phyloP scores from a whole-genome alignment of 495 filamentous ascomycete species.

The Cercophora samala region DNA sequence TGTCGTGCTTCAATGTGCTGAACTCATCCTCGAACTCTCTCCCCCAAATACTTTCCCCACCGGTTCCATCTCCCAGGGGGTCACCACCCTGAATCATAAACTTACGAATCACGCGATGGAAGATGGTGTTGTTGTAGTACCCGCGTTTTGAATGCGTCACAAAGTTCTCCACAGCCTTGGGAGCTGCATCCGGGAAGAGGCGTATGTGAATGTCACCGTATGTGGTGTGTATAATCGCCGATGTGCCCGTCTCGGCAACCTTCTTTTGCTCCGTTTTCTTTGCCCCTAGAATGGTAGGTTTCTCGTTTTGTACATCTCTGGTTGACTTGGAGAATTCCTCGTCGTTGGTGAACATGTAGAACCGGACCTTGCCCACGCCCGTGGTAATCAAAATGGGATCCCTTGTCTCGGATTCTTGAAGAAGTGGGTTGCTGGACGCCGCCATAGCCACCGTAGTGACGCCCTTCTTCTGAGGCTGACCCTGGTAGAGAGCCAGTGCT shows the following conservation, averaged over 20 bases:
- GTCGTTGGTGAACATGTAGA: slow-evolving; percentile 98
- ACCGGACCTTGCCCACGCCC: slow-evolving; percentile 82
- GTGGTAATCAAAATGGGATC: slow-evolving; percentile 87
- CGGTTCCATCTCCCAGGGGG: slow-evolving; percentile 90
- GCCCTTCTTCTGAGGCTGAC: slow-evolving; percentile 85
- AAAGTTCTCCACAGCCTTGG: slow-evolving; percentile 98
- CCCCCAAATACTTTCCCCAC: slow-evolving; percentile 96
- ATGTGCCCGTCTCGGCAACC: slow-evolving; percentile 64
- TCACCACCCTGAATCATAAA: slow-evolving; percentile 98
- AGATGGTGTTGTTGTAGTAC: slow-evolving; percentile 96
- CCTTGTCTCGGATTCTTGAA: slow-evolving; percentile 86
- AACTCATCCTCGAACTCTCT: slow-evolving; percentile 96
- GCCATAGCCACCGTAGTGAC: slow-evolving; percentile 97
- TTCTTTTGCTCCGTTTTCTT: slow-evolving; percentile 53
- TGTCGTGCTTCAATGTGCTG: slow-evolving; percentile 85
- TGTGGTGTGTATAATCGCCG: slow-evolving; percentile 86
- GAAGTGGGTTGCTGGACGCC: slow-evolving; percentile 84
- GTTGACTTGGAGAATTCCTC: slow-evolving; percentile 76
- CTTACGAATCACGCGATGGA: slow-evolving; percentile 94
- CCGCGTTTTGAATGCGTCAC: slow-evolving; percentile 81
- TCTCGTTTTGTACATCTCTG: slow-evolving; percentile 94
- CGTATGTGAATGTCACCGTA: slow-evolving; percentile 94
- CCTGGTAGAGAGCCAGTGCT: slow-evolving; percentile 88
- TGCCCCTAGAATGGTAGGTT: slow-evolving; percentile 57
- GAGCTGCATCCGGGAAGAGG: slow-evolving; percentile 87